Conservation (phyloP, 2,329 filamentous ascomycete genomes). For the Trichoderma sp. region DNA sequence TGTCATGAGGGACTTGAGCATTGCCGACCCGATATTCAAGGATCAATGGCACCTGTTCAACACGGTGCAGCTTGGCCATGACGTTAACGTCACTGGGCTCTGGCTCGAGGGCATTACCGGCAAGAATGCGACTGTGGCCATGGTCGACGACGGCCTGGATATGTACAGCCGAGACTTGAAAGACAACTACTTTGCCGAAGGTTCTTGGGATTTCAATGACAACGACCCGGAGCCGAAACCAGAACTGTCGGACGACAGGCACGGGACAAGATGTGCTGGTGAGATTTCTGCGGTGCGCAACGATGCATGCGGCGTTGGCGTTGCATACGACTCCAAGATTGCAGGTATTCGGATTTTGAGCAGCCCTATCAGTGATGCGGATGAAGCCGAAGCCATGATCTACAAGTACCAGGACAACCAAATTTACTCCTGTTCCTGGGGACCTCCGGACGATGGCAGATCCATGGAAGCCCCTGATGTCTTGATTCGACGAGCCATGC, state of each 20-base stretch:
- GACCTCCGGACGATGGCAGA: slow-evolving; percentile 85
- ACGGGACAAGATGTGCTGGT: slow-evolving; percentile 92
- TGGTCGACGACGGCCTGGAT: slow-evolving; percentile 94
- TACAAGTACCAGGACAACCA: slow-evolving; percentile 89
- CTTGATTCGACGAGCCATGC: slow-evolving; percentile 84
- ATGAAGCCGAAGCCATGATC: slow-evolving; percentile 90
- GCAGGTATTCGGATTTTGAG: slow-evolving; percentile 91
- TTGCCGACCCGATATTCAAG: slow-evolving; percentile 84
- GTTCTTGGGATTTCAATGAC: slow-evolving; percentile 97
- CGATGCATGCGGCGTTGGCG: slow-evolving; percentile 89
- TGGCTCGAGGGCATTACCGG: slow-evolving; percentile 92
- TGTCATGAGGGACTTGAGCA: slow-evolving; percentile 66
- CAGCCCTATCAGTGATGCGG: slow-evolving; percentile 83
- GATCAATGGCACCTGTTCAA: slow-evolving; percentile 98
- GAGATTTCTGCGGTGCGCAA: slow-evolving; percentile 93
- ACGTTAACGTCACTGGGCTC: slow-evolving; percentile 92
- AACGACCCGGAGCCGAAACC: slow-evolving; percentile 74
- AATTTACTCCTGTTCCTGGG: slow-evolving; percentile 99
- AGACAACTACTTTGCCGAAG: slow-evolving; percentile 88
- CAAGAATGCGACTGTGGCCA: slow-evolving; percentile 82
- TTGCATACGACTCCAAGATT: slow-evolving; percentile 88
- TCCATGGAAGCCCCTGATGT: slow-evolving; percentile 94
- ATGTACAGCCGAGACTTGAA: slow-evolving; percentile 93
- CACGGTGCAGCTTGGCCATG: slow-evolving; percentile 74
- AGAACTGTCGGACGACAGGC: slow-evolving; percentile 77